Conservation (phyloP, 2,329 filamentous ascomycete species). For the Fusarium protoensiforme region DNA sequence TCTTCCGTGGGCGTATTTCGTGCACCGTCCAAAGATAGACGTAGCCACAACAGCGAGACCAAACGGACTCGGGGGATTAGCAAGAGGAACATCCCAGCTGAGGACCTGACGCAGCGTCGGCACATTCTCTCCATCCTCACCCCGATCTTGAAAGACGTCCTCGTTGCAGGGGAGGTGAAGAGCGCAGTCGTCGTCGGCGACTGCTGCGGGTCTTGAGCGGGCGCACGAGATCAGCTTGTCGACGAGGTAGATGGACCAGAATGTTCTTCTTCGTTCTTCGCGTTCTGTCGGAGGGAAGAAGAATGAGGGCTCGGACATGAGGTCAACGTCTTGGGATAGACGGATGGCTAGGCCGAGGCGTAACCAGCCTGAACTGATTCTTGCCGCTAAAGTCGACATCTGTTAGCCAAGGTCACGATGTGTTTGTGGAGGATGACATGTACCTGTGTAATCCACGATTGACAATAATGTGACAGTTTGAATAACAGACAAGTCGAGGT, state of each 20-base stretch:
- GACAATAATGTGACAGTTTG: slow-evolving; percentile 45
- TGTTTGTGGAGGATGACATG: not conserved
- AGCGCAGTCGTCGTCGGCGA: slow-evolving; percentile 47
- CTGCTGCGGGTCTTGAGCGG: slow-evolving; percentile 46
- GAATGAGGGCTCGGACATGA: slow-evolving; percentile 46
- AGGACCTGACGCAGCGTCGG: slow-evolving; percentile 21
- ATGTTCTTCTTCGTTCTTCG: slow-evolving; percentile 47
- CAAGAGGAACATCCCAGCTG: not conserved
- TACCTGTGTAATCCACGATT: not conserved
- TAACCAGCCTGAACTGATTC: slow-evolving; percentile 47
- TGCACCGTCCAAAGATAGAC: not conserved
- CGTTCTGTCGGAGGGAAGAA: slow-evolving; percentile 17
- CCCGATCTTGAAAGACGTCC: not conserved
- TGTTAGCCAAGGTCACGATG: not conserved
- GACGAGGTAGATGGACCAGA: slow-evolving; percentile 53
- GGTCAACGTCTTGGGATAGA: slow-evolving; percentile 48
- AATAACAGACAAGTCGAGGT: slow-evolving; percentile 39
- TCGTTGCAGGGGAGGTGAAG: slow-evolving; percentile 45
- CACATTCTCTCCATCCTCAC: slow-evolving; percentile 1
- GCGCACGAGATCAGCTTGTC: slow-evolving; percentile 52
- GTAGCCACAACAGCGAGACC: not conserved
- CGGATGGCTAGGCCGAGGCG: slow-evolving; percentile 48
- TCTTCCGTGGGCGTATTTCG: not conserved
- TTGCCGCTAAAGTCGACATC: slow-evolving; percentile 23
- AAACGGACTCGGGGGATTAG: not conserved